Percentiles rank a stretch among this genome's conserved stretches.
Evolutionary conservation across 78 protist species (phyloP).

Genomic region (Dictyostelium citrinum): DNA sequence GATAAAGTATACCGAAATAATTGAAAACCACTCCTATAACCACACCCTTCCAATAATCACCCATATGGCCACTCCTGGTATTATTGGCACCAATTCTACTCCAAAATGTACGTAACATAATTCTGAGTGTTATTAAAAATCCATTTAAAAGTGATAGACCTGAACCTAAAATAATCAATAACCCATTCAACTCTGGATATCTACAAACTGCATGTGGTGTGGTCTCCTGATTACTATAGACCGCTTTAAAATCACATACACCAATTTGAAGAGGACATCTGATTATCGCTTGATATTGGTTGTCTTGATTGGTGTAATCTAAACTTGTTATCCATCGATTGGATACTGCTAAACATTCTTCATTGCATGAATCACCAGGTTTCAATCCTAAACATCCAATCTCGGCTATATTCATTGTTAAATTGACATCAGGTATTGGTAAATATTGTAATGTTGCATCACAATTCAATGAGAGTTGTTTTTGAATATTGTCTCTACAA

Average conservation of each 20-base stretch:
- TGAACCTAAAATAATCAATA: constrained; percentile 25
- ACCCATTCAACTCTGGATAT: constrained; percentile 48
- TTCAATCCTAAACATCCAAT: constrained; percentile 63
- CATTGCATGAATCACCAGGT: constrained; percentile 52
- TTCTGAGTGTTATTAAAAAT: constrained; percentile 2
- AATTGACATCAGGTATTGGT: constrained; percentile 32
- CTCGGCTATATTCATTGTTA: constrained; percentile 21
- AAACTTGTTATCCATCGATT: constrained; percentile 34
- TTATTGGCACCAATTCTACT: constrained; percentile 22
- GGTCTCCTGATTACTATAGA: constrained; percentile 32
- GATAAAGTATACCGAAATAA: constrained; percentile 38
- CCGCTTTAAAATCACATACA: constrained; percentile 71
- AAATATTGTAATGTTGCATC: constrained; percentile 44
- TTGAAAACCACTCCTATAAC: constrained; percentile 31
- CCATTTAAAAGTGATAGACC: constrained; percentile 44
- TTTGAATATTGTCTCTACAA: constrained; percentile 13
- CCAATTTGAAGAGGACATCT: constrained; percentile 47
- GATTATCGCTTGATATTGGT: constrained; percentile 25
- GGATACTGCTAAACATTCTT: constrained; percentile 11
- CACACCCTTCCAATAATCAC: constrained; percentile 50
- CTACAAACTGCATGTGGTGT: constrained; percentile 71
- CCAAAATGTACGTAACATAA: constrained; percentile 66
- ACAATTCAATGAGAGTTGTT: constrained; percentile 18
- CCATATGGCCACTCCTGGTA: not conserved
- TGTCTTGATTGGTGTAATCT: constrained; percentile 31